phyloP scores from a whole-genome alignment of 2,329 filamentous ascomycete genomes.

The Talaromyces marneffei region DNA sequence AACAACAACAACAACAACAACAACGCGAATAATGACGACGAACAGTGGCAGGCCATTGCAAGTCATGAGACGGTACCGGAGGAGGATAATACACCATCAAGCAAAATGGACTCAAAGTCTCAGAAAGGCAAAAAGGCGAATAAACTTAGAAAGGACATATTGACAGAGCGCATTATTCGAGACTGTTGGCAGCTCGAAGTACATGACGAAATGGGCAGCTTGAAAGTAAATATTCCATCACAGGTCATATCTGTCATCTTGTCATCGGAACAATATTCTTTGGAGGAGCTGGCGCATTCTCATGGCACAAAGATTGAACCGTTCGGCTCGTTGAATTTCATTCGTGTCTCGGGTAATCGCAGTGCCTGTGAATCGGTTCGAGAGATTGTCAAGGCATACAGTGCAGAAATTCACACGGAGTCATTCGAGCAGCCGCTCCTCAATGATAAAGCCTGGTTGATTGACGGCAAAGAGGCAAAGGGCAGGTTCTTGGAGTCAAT shows the following conservation, averaged over 20 bases:
- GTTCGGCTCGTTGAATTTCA: constrained; percentile 26
- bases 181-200: constrained; percentile 36
- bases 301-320: constrained; percentile 34
- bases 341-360: constrained; percentile 33
- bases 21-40: neutral
- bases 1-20: neutral
- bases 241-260: constrained; percentile 27
- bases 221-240: constrained; percentile 30
- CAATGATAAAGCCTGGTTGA: constrained; percentile 12
- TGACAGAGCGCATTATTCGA: constrained; percentile 34
- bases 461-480: constrained; percentile 18
- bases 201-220: constrained; percentile 30
- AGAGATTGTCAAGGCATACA: constrained; percentile 29
- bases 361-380: constrained; percentile 29
- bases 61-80: neutral
- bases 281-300: constrained; percentile 30
- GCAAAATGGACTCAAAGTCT: constrained; percentile 19
- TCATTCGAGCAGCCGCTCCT: constrained; percentile 22
- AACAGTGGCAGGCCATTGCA: constrained; percentile 1
- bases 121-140: constrained; percentile 4
- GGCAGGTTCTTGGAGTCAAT: constrained; percentile 31
- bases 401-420: constrained; percentile 26
- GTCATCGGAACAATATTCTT: constrained; percentile 29
- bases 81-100: neutral
- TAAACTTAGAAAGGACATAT: constrained; percentile 24